phyloP scores from a whole-genome alignment of 225 moss, liverwort and hornwort species.

The Pseudisothecium myosuroides region DNA sequence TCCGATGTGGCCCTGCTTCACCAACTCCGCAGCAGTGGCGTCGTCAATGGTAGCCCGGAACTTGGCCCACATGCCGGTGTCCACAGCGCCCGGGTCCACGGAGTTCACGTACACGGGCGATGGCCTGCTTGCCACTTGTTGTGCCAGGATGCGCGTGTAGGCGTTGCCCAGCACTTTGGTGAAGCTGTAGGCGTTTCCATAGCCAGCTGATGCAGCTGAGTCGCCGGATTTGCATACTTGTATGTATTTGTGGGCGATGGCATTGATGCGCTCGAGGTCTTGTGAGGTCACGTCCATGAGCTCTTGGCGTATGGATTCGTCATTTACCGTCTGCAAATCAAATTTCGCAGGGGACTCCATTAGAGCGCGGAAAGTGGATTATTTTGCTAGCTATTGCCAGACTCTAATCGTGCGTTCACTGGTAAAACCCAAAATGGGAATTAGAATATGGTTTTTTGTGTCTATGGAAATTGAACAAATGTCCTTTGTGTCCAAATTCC shows the following conservation, averaged over 20 bases:
- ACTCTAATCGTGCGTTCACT: background rate
- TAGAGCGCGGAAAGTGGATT: background rate
- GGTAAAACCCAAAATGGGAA: background rate
- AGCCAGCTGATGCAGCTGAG: background rate
- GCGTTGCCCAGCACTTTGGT: background rate
- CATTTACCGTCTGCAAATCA: background rate
- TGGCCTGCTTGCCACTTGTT: background rate
- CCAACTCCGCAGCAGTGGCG: background rate
- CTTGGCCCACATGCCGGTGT: background rate
- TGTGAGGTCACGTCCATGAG: background rate
- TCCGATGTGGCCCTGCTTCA: background rate
- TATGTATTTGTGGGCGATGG: constrained; percentile 2
- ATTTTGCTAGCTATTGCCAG: background rate
- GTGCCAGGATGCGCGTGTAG: background rate
- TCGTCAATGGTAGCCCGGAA: background rate
- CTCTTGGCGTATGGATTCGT: background rate
- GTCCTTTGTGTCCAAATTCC: background rate
- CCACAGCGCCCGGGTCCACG: background rate
- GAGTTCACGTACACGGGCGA: background rate
- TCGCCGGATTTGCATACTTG: background rate
- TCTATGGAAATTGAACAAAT: background rate
- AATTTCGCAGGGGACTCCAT: background rate
- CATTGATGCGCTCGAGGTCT: background rate
- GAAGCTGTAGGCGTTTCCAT: background rate
- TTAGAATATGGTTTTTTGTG: background rate